Percentiles rank a stretch among this genome's conserved stretches.
These are phyloP conservation scores for Ophiostoma tasmaniense DNA, from an alignment of 2,329 filamentous ascomycete genomes.

Conservation along the genomic window DNA sequence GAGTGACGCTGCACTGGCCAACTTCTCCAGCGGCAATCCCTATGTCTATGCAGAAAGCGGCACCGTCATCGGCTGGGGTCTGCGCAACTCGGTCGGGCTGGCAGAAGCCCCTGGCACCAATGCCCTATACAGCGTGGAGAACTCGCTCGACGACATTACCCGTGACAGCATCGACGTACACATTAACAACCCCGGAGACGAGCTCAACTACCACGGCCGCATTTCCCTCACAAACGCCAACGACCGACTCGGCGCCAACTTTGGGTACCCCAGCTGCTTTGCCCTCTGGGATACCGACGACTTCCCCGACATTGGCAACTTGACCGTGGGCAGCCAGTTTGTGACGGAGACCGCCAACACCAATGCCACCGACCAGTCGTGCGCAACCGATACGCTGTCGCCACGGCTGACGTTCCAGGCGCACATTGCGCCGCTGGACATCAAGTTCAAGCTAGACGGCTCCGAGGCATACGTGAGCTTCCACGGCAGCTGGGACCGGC, in stretches of 20 bases:
- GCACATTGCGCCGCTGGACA: conserved; percentile 8
- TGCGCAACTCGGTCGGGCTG: background rate
- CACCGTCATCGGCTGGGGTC: background rate
- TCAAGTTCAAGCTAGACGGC: conserved; percentile 51
- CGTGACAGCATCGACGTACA: background rate
- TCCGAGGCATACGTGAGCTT: conserved; percentile 58
- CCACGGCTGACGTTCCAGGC: background rate
- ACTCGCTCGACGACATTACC: background rate
- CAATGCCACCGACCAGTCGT: background rate
- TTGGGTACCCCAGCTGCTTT: background rate
- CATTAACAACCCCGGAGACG: background rate
- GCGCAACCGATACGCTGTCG: background rate
- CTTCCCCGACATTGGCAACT: background rate
- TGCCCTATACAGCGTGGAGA: background rate
- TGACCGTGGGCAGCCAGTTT: background rate
- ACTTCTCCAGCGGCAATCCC: background rate
- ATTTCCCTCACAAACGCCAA: background rate
- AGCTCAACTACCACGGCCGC: background rate
- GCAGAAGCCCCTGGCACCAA: background rate
- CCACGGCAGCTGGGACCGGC: conserved; percentile 57
- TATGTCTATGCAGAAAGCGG: background rate
- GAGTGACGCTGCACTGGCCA: background rate
- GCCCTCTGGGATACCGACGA: background rate
- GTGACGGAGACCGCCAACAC: background rate
- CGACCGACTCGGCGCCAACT: background rate